These are phyloP conservation scores for Curvularia verruculosa DNA, from an alignment of 2,329 filamentous ascomycete genomes.

Conservation along the genomic window DNA sequence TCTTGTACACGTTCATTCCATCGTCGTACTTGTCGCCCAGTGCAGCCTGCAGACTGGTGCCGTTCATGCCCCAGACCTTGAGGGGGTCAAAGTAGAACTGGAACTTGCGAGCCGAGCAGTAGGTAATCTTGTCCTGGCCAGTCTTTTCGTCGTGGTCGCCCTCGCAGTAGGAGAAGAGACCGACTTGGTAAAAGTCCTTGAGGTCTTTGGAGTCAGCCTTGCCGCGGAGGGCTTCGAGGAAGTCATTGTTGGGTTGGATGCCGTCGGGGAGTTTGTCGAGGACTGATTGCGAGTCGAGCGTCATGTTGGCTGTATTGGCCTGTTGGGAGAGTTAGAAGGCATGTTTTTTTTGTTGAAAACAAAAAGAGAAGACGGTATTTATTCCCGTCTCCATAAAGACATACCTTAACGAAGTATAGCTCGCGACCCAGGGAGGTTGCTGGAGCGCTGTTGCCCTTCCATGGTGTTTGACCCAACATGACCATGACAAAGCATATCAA, in stretches of 20 bases:
- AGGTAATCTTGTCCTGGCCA: conserved; percentile 54
- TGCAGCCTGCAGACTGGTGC: conserved; percentile 55
- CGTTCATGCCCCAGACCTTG: conserved; percentile 67
- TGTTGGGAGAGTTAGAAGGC: conserved; percentile 27
- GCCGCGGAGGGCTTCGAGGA: conserved; percentile 50
- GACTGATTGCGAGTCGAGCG: conserved; percentile 53
- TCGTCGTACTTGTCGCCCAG: conserved; percentile 71
- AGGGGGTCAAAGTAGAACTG: conserved; percentile 79
- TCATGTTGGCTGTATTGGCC: conserved; percentile 59
- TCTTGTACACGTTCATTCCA: conserved; percentile 74
- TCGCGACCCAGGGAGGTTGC: conserved; percentile 54
- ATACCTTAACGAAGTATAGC: conserved; percentile 62
- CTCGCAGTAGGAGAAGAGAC: conserved; percentile 86
- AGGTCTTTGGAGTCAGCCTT: conserved; percentile 56
- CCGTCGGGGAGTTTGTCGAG: conserved; percentile 34
- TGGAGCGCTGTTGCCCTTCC: conserved; percentile 37
- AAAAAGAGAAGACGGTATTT: conserved; percentile 28
- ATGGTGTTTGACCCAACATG: conserved; percentile 62
- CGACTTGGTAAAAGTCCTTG: conserved; percentile 78
- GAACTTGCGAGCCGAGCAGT: conserved; percentile 74
- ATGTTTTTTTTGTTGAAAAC: background rate
- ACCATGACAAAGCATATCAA: conserved; percentile 70
- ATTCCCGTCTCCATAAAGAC: no score
- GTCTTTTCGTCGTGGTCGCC: conserved; percentile 61
- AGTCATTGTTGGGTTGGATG: conserved; percentile 45